phyloP scores from a whole-genome alignment of 106 monocot species.

The Alisma plantagoaquatica region DNA sequence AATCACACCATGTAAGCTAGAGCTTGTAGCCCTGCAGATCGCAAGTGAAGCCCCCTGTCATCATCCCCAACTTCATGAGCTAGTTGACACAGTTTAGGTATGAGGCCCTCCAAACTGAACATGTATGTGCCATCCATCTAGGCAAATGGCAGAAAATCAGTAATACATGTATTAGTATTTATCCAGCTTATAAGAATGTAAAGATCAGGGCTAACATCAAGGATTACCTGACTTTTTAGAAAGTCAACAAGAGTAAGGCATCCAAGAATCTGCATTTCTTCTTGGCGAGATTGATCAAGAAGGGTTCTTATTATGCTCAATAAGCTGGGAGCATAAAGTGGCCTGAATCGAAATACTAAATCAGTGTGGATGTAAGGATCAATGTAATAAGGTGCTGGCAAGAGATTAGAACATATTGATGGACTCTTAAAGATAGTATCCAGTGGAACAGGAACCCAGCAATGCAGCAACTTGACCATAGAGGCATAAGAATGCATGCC shows the following conservation, averaged over 20 bases:
- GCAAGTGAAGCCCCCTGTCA: slow-evolving; percentile 44
- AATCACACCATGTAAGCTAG: slow-evolving; percentile 79
- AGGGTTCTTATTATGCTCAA: slow-evolving; percentile 51
- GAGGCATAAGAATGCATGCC: too few species aligned
- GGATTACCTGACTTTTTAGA: slow-evolving; percentile 64
- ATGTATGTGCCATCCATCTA: slow-evolving; percentile 89
- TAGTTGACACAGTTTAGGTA: slow-evolving; percentile 88
- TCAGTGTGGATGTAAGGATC: too few species aligned
- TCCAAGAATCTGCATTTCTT: slow-evolving; percentile 76
- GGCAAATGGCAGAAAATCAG: too few species aligned
- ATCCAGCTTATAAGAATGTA: too few species aligned
- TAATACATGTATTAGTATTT: too few species aligned
- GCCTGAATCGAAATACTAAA: too few species aligned
- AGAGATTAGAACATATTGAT: too few species aligned
- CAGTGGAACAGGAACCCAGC: too few species aligned
- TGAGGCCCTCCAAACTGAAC: slow-evolving; percentile 83
- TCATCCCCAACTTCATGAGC: slow-evolving; percentile 46
- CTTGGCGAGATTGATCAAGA: slow-evolving; percentile 65
- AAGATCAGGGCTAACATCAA: too few species aligned
- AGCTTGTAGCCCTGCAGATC: slow-evolving; percentile 73
- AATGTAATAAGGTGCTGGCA: too few species aligned
- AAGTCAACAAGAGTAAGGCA: slow-evolving; percentile 87
- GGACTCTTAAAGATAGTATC: too few species aligned
- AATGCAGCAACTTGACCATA: too few species aligned
- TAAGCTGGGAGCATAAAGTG: slow-evolving; percentile 70